These are phyloP conservation scores for Phytophthora kernoviae DNA, from an alignment of 352 stramenopile species.

Conservation along the genomic window DNA sequence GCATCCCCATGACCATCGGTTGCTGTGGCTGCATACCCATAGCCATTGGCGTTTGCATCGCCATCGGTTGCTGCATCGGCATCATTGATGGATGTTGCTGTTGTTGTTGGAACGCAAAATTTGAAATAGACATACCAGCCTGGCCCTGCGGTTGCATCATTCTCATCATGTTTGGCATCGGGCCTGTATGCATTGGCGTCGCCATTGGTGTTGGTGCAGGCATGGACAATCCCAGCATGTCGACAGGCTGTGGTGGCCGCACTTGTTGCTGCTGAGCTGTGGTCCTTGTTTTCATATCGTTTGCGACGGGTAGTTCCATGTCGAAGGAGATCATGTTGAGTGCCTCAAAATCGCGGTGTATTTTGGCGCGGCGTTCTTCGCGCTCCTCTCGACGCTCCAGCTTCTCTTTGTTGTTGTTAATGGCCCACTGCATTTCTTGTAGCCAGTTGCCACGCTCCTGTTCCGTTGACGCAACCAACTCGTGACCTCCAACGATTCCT, in stretches of 20 bases:
- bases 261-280: constrained; percentile 27
- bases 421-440: constrained; percentile 76
- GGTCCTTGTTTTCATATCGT: not conserved
- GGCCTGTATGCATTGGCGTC: constrained; percentile 16
- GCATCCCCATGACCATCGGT: constrained; percentile 13
- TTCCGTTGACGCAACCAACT: constrained; percentile 61
- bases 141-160: constrained; percentile 26
- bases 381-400: constrained; percentile 39
- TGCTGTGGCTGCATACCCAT: constrained; percentile 15
- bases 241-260: constrained; percentile 40
- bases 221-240: constrained; percentile 22
- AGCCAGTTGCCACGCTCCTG: constrained; percentile 81
- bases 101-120: constrained; percentile 7
- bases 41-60: constrained; percentile 4
- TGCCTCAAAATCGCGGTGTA: constrained; percentile 67
- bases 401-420: constrained; percentile 51
- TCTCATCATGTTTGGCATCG: constrained; percentile 16
- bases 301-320: constrained; percentile 22
- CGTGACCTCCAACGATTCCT: constrained; percentile 60
- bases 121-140: not conserved
- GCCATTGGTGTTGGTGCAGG: constrained; percentile 11
- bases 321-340: constrained; percentile 87
- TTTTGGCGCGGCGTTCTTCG: constrained; percentile 54
- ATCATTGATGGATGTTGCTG: constrained; percentile 14
- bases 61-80: constrained; percentile 6